phyloP scores from a whole-genome alignment of 2,329 filamentous ascomycete genomes.

The Zymoseptoria brevis region DNA sequence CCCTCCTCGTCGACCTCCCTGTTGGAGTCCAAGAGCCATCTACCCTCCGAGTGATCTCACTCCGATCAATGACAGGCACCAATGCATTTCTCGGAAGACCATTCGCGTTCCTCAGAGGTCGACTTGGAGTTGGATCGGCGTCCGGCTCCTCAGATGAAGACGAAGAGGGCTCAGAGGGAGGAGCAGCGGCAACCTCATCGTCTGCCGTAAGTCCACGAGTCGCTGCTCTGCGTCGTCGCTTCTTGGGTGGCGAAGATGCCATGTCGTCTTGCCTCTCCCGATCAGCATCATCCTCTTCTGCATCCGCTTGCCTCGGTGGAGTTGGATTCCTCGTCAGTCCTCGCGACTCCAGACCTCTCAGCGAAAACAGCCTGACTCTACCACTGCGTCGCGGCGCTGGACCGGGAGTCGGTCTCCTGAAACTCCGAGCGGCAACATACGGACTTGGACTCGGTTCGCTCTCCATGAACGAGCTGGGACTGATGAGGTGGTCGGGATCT shows the following conservation, averaged over 20 bases:
- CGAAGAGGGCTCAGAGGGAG: background rate
- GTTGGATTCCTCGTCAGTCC: background rate
- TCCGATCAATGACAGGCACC: background rate
- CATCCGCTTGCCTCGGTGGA: too few relatives aligned
- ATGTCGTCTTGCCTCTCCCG: background rate
- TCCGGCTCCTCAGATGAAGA: background rate
- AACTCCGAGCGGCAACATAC: background rate
- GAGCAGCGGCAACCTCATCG: background rate
- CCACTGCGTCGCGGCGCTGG: background rate
- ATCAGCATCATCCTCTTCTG: background rate
- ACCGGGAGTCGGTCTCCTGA: background rate
- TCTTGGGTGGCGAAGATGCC: background rate
- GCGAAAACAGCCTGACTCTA: background rate
- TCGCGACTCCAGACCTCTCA: background rate
- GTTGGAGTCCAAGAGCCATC: background rate
- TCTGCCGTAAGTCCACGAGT: background rate
- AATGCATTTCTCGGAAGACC: background rate
- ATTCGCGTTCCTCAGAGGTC: background rate
- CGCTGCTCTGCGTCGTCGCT: background rate
- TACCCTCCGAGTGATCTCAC: background rate
- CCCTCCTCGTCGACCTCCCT: background rate
- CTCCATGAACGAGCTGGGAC: background rate
- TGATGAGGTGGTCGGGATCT: background rate
- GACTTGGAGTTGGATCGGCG: background rate
- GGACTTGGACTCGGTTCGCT: background rate